These are phyloP conservation scores for Myriangium duriaei DNA, from an alignment of 2,329 filamentous ascomycete species.

Conservation along the genomic window DNA sequence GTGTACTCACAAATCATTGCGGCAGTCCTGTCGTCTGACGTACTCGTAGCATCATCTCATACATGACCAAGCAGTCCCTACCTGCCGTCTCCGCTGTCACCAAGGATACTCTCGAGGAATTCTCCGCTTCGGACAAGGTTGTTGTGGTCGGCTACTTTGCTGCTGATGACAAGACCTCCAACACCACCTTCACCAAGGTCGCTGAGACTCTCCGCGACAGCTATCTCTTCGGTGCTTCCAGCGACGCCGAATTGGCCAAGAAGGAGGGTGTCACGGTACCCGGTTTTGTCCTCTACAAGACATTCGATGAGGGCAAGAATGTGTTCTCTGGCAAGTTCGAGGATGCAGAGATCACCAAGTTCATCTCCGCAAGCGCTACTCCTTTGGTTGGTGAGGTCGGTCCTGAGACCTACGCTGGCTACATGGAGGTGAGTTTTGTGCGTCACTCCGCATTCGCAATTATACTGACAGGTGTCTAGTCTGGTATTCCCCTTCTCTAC, in stretches of 20 bases:
- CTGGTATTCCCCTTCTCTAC: slow-evolving; percentile 52
- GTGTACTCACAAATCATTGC: slow-evolving; percentile 17
- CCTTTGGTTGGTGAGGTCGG: slow-evolving; percentile 92
- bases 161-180: slow-evolving; percentile 67
- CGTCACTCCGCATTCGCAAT: too few species aligned
- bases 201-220: slow-evolving; percentile 70
- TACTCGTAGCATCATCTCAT: slow-evolving; percentile 51
- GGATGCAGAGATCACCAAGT: slow-evolving; percentile 64
- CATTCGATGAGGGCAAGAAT: slow-evolving; percentile 92
- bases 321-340: slow-evolving; percentile 73
- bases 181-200: slow-evolving; percentile 68
- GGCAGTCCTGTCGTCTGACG: background rate
- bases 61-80: slow-evolving; percentile 97
- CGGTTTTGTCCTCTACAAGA: slow-evolving; percentile 88
- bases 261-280: slow-evolving; percentile 81
- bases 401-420: slow-evolving; percentile 88
- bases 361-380: slow-evolving; percentile 73
- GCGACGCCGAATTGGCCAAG: slow-evolving; percentile 72
- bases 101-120: slow-evolving; percentile 76
- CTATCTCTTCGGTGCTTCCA: slow-evolving; percentile 84
- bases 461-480: too few species aligned
- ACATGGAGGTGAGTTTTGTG: slow-evolving; percentile 58
- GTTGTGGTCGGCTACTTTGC: slow-evolving; percentile 84
- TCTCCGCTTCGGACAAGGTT: slow-evolving; percentile 97
- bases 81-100: slow-evolving; percentile 77